Evolutionary conservation across 352 stramenopile species (phyloP).

Genomic region (Phytopythium litorale): DNA sequence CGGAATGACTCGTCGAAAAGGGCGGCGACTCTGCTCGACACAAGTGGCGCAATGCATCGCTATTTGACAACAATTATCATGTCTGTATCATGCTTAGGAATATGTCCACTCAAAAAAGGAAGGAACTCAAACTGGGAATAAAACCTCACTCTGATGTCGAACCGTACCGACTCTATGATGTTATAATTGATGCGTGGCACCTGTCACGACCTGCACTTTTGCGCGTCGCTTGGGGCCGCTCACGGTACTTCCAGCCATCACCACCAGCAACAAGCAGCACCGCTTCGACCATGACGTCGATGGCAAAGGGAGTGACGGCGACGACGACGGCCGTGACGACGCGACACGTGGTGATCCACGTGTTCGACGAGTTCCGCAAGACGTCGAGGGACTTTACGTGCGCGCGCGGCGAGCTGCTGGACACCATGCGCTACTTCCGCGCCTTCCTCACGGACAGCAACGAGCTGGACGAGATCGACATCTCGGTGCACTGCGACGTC

Average conservation of each 20-base stretch:
- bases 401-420: conserved; percentile 67
- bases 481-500: conserved; percentile 91
- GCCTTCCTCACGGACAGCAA: conserved; percentile 75
- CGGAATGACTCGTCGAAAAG: no score
- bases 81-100: no score
- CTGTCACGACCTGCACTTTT: neutral
- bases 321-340: neutral
- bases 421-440: conserved; percentile 92
- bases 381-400: conserved; percentile 86
- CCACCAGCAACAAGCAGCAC: neutral
- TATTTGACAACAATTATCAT: no score
- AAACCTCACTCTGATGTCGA: neutral
- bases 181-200: neutral
- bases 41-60: no score
- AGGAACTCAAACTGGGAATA: neutral
- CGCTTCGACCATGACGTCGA: no score
- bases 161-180: neutral
- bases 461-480: conserved; percentile 89
- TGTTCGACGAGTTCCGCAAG: conserved; percentile 88
- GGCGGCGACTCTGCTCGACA: no score
- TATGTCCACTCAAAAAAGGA: neutral
- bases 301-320: neutral
- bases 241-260: no score
- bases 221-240: neutral
- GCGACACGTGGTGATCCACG: conserved; percentile 82